Evolutionary conservation across 176 grass and related monocot genomes (phyloP), one percentile per base, ranked within the genome.

Genomic region (Carex kokanica): DNA sequence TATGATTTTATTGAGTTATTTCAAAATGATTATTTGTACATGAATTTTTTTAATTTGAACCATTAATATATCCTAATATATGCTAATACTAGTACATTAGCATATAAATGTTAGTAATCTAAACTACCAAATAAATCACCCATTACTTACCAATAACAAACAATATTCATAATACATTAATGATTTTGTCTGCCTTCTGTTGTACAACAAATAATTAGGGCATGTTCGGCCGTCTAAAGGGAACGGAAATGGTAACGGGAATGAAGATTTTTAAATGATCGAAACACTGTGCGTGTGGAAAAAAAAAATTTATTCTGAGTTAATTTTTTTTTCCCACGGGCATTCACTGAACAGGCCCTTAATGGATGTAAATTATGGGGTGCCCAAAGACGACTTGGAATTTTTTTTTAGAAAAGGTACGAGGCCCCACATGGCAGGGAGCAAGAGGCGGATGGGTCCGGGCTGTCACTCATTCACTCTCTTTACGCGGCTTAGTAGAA

Each of bases 401-500:
- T 4, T 4, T 34, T 34, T 34, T 4, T 34, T 34, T 3, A 34
- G 4, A 4, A 74, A 70, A 20, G 17, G 8, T 8, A 3, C 43
- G 17, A 43, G 71, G 45, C 45, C 71, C 71, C 41, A 74, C 45
- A 74, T 74, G 71, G n/a, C 43, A 15, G 67, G 21, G 36, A 71
- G n/a, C 3, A 20, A 20, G 40, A 51, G 21, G 20, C 7, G 2
- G 41, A 52, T 52, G 71, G 71, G 36, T 74, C 20, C 45, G 21
- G 45, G 43, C 45, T 74, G 71, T 52, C 71, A 27, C 71, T 74
- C n/a, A 53, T 21, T 52, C 71, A 27, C 71, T 74, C n/a, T 74
- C 43, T 23, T 53, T 23, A 74, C 43, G 29, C 45, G 45, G 71
- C 16, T 53, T 53, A 27, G 45, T 52, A 25, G 70, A 51, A 74